Conservation (phyloP, 441 rosid genomes). For the Syzygium malaccense region DNA sequence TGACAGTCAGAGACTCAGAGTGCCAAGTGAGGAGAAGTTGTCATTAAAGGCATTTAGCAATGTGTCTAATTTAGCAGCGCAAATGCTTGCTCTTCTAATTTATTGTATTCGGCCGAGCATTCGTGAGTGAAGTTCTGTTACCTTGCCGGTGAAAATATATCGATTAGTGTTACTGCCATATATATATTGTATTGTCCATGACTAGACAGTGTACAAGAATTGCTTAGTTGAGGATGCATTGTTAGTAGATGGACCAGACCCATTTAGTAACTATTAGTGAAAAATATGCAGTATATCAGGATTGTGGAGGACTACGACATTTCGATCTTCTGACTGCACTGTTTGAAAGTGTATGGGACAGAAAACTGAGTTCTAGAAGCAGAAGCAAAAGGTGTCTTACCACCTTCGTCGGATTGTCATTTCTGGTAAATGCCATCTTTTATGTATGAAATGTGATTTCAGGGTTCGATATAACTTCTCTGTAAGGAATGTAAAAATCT, state of each 20-base stretch:
- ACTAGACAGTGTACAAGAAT: not conserved
- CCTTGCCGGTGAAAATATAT: not conserved
- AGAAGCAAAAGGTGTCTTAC: not conserved
- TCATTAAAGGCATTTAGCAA: not conserved
- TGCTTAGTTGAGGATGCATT: not conserved
- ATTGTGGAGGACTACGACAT: not conserved
- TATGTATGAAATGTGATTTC: not conserved
- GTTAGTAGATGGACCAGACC: not conserved
- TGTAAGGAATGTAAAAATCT: not conserved
- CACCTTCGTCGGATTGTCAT: not conserved
- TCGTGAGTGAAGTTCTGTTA: not conserved
- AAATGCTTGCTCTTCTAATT: not conserved
- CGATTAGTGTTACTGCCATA: not conserved
- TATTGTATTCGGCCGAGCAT: not conserved
- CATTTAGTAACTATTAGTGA: not conserved
- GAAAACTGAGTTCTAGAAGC: not conserved
- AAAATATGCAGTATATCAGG: not conserved
- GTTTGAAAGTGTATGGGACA: not conserved
- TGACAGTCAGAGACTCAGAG: not conserved
- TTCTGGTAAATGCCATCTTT: not conserved
- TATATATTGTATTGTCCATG: not conserved
- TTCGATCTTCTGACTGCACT: not conserved
- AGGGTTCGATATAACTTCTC: not conserved
- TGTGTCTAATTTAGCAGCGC: not conserved
- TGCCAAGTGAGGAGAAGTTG: not conserved